Percentiles rank a stretch among this genome's conserved stretches.
Evolutionary conservation across 352 stramenopile species (phyloP).

Genomic region (Globisporangium spiculum): DNA sequence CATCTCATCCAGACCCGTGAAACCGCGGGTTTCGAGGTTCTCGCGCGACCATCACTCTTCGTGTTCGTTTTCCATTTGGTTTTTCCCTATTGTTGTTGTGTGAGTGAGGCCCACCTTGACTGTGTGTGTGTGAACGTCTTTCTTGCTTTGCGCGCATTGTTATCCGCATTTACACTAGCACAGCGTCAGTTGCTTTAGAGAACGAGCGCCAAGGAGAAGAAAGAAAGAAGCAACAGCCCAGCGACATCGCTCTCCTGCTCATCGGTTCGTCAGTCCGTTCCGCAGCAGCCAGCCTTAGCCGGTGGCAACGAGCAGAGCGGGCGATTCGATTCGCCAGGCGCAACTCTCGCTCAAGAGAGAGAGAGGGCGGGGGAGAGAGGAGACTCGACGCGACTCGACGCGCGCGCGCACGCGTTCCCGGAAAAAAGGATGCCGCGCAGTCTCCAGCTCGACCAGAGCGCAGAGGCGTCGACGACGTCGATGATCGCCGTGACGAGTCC

Average conservation of each 20-base stretch:
- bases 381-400: neutral
- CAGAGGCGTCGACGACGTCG: slow-evolving; percentile 4
- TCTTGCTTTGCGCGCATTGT: no score
- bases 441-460: slow-evolving; percentile 11
- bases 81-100: neutral
- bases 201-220: neutral
- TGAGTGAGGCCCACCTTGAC: neutral
- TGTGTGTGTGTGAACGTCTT: neutral
- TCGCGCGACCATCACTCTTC: neutral
- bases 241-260: neutral
- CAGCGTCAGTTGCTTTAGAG: neutral
- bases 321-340: neutral
- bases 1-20: neutral
- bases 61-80: neutral
- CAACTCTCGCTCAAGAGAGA: neutral
- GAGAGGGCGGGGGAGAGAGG: neutral
- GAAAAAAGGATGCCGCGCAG: slow-evolving; percentile 13
- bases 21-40: neutral
- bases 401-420: neutral
- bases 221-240: neutral
- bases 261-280: neutral
- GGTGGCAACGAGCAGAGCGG: neutral
- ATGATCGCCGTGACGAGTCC: slow-evolving; percentile 13
- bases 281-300: neutral
- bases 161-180: neutral